Evolutionary conservation across 2,329 filamentous ascomycete genomes (phyloP).

Genomic region (Apiospora phragmitis): DNA sequence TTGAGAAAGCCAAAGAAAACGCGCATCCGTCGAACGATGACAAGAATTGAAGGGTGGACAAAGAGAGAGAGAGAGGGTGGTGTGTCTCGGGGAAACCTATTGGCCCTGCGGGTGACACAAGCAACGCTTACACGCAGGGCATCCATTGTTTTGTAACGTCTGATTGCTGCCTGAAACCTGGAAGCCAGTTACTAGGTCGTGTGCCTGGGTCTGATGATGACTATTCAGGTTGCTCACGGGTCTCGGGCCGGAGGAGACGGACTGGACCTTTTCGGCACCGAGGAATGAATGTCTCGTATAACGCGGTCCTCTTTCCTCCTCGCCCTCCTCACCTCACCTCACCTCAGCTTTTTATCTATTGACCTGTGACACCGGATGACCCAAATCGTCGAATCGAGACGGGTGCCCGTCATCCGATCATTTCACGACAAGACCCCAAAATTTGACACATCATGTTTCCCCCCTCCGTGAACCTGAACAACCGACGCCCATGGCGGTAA

Average conservation of each 20-base stretch:
- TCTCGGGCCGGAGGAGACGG: not conserved
- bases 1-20: not conserved
- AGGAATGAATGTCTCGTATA: constrained; percentile 2
- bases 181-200: not conserved
- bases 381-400: not conserved
- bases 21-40: not conserved
- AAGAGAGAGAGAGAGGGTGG: not conserved
- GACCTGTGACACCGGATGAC: not conserved
- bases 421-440: not conserved
- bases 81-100: not conserved
- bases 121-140: constrained; percentile 4
- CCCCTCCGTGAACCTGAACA: not conserved
- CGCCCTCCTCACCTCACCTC: not conserved
- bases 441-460: not conserved
- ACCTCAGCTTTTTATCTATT: not conserved
- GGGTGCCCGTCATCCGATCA: not conserved
- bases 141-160: not conserved
- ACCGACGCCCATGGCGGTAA: not conserved
- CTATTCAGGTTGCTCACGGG: not conserved
- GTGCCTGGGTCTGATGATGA: not conserved
- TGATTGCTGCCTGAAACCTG: not conserved
- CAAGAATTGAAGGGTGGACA: not conserved
- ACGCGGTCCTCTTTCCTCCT: not conserved
- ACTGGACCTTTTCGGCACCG: constrained; percentile 1
- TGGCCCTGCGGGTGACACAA: not conserved